A percentile compares a stretch with the other conserved stretches of the same genome.
phyloP scores from a whole-genome alignment of 2,329 filamentous ascomycete species.

The Aspergillus udagawae region DNA sequence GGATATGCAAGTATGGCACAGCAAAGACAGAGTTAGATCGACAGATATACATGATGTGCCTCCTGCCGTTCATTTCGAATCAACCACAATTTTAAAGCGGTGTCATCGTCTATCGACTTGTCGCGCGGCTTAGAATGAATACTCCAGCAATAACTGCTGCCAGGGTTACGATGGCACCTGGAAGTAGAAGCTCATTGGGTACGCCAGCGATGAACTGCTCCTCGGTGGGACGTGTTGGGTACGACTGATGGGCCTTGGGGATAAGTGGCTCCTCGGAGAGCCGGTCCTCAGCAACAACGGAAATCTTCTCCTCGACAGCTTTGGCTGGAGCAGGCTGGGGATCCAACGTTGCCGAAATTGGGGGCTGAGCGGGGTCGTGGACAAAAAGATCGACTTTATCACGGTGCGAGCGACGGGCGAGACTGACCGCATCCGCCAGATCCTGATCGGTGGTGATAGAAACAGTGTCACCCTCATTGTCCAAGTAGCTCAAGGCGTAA shows the following conservation, averaged over 20 bases:
- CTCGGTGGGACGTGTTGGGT: constrained; percentile 51
- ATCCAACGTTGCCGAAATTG: constrained; percentile 62
- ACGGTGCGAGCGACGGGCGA: constrained; percentile 70
- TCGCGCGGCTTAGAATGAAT: constrained; percentile 76
- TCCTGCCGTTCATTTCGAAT: not conserved
- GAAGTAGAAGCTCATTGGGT: constrained; percentile 87
- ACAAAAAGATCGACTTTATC: constrained; percentile 98
- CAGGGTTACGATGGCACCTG: constrained; percentile 90
- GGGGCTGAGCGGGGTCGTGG: constrained; percentile 87
- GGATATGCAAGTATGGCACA: not conserved
- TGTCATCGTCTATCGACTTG: constrained; percentile 36
- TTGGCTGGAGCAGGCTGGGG: constrained; percentile 52
- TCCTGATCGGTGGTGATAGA: constrained; percentile 96
- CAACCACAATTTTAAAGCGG: not conserved
- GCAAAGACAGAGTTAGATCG: not conserved
- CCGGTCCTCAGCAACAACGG: constrained; percentile 49
- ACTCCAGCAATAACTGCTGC: constrained; percentile 92
- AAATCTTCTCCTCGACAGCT: constrained; percentile 44
- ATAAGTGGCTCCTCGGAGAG: constrained; percentile 42
- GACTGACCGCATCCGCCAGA: constrained; percentile 79
- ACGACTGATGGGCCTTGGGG: constrained; percentile 42
- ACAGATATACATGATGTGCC: not conserved
- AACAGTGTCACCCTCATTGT: constrained; percentile 94
- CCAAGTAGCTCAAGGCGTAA: constrained; percentile 90
- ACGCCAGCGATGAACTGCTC: constrained; percentile 86